Percentiles rank a stretch among this genome's conserved stretches.
phyloP scores from a whole-genome alignment of 345 rosid genomes.

The Viola odorata region DNA sequence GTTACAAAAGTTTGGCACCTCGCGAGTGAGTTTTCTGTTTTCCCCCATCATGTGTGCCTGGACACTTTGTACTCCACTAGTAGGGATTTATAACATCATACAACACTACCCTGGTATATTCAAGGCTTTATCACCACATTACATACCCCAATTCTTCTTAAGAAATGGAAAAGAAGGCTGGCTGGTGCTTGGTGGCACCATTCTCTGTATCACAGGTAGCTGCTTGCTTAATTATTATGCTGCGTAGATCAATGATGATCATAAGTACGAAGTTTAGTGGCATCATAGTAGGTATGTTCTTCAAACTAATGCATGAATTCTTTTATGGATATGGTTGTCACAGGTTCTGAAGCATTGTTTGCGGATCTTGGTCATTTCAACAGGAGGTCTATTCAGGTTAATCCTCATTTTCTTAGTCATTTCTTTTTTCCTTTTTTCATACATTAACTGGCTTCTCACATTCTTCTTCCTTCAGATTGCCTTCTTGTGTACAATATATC shows the following conservation, averaged over 20 bases:
- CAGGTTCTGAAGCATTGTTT: slow-evolving; percentile 86
- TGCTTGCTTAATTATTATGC: neutral
- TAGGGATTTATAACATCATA: slow-evolving; percentile 72
- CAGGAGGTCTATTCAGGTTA: slow-evolving; percentile 53
- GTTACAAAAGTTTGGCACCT: slow-evolving; percentile 77
- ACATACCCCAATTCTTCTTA: slow-evolving; percentile 51
- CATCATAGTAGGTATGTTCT: neutral
- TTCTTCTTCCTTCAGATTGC: slow-evolving; percentile 46
- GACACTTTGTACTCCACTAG: slow-evolving; percentile 67
- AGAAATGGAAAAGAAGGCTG: slow-evolving; percentile 72
- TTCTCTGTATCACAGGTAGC: slow-evolving; percentile 79
- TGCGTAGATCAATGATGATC: neutral
- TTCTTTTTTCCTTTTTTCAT: neutral
- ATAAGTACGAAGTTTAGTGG: neutral
- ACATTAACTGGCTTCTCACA: slow-evolving; percentile 2
- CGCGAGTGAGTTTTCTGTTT: slow-evolving; percentile 77
- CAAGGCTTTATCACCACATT: slow-evolving; percentile 76
- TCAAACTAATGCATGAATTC: neutral
- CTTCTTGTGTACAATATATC: slow-evolving; percentile 64
- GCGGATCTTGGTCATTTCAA: slow-evolving; percentile 91
- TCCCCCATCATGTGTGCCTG: slow-evolving; percentile 85
- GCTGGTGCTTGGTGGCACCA: slow-evolving; percentile 74
- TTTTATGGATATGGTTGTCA: neutral
- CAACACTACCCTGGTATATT: slow-evolving; percentile 57
- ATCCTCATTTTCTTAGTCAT: neutral